These are phyloP conservation scores for Xylaria sp. DNA, from an alignment of 2,329 filamentous ascomycete species.

Conservation along the genomic window DNA sequence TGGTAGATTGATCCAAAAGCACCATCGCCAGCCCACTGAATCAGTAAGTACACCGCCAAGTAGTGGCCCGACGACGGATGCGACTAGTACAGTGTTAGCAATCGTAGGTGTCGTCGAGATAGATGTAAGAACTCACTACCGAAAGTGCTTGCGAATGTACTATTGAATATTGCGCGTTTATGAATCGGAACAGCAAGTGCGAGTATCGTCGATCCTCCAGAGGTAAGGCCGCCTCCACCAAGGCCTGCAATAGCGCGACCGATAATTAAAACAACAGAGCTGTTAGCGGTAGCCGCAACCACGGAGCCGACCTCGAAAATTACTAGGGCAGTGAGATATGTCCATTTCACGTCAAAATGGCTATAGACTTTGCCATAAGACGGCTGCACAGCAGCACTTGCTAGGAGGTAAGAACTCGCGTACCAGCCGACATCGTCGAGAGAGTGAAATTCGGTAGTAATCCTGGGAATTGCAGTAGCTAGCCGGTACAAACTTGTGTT, in stretches of 20 bases:
- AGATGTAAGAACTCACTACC: not conserved
- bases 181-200: not conserved
- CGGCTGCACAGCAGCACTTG: constrained; percentile 19
- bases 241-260: constrained; percentile 1
- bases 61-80: constrained; percentile 9
- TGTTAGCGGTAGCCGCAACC: constrained; percentile 2
- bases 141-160: constrained; percentile 5
- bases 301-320: constrained; percentile 24
- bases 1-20: constrained; percentile 23
- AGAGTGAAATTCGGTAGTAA: constrained; percentile 16
- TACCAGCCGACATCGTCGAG: constrained; percentile 25
- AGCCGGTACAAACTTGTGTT: not conserved
- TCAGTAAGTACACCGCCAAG: constrained; percentile 19
- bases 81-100: not conserved
- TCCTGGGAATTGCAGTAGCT: constrained; percentile 14
- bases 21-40: constrained; percentile 10
- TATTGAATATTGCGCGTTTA: constrained; percentile 2
- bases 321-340: constrained; percentile 8
- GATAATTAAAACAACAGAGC: not conserved
- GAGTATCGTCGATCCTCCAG: constrained; percentile 2
- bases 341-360: constrained; percentile 4
- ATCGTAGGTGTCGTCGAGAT: not conserved
- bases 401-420: constrained; percentile 16
- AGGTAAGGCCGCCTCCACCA: constrained; percentile 7
- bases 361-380: constrained; percentile 20